These are phyloP conservation scores for Blumeria hordei DNA, from an alignment of 2,329 filamentous ascomycete genomes.

Conservation along the genomic window DNA sequence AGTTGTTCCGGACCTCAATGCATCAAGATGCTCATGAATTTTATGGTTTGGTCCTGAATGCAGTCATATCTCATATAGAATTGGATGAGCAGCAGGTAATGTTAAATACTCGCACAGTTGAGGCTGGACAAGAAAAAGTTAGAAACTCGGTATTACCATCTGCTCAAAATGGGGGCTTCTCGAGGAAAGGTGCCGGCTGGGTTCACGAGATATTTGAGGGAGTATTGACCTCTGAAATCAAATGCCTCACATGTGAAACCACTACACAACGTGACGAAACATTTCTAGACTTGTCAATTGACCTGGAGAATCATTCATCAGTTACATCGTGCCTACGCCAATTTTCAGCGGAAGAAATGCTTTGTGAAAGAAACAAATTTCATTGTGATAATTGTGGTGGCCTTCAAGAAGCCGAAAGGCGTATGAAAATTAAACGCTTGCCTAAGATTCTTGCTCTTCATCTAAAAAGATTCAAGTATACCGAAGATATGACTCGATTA, in stretches of 20 bases:
- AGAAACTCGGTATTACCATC: conserved; percentile 22
- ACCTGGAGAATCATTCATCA: conserved; percentile 82
- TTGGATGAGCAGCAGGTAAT: conserved; percentile 46
- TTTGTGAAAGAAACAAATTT: conserved; percentile 96
- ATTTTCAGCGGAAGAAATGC: conserved; percentile 95
- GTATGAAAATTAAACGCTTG: conserved; percentile 95
- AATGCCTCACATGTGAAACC: conserved; percentile 89
- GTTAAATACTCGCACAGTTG: conserved; percentile 10
- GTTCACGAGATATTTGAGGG: conserved; percentile 96
- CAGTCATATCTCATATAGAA: conserved; percentile 86
- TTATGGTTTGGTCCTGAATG: conserved; percentile 80
- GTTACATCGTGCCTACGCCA: conserved; percentile 88
- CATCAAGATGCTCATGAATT: conserved; percentile 98
- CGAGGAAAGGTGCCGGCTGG: conserved; percentile 52
- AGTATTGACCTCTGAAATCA: conserved; percentile 80
- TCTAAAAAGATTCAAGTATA: conserved; percentile 95
- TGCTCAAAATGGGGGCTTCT: conserved; percentile 18
- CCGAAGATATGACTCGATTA: conserved; percentile 74
- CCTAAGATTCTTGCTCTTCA: conserved; percentile 82
- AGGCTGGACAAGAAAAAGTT: conserved; percentile 25
- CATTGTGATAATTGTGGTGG: conserved; percentile 95
- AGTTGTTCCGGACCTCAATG: conserved; percentile 93
- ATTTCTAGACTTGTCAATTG: conserved; percentile 87
- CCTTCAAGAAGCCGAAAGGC: conserved; percentile 89
- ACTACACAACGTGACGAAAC: conserved; percentile 87